Percentiles rank a stretch among this genome's conserved stretches.
Evolutionary conservation across 495 filamentous ascomycete species (phyloP).

Genomic region (Aspergillus cavernicola): DNA sequence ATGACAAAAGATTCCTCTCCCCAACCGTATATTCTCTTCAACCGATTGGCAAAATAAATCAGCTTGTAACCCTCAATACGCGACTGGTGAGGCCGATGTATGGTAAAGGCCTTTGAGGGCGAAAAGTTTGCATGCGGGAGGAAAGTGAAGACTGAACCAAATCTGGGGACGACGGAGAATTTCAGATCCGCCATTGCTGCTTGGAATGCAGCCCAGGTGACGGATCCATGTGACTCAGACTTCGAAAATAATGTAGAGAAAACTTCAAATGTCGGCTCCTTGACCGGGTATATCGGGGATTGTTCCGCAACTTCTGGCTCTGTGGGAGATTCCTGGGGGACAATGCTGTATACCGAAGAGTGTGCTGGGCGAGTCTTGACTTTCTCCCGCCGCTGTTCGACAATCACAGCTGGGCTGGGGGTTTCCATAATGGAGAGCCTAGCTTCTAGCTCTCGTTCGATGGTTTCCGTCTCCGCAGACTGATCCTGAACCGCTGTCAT

Average conservation of each 20-base stretch:
- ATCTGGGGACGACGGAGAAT: slow-evolving; percentile 6
- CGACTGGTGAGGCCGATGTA: slow-evolving; percentile 13
- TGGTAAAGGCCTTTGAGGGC: neutral
- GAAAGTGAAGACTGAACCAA: slow-evolving; percentile 13
- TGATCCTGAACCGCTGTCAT: slow-evolving; percentile 6
- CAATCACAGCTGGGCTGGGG: neutral
- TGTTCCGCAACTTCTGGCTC: neutral
- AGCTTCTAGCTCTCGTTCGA: too few relatives aligned
- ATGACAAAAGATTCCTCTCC: slow-evolving; percentile 6
- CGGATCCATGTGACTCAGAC: slow-evolving; percentile 20
- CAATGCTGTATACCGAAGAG: slow-evolving; percentile 27
- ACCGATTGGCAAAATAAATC: slow-evolving; percentile 8
- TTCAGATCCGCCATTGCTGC: slow-evolving; percentile 31
- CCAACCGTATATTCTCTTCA: slow-evolving; percentile 17
- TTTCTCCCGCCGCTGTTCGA: slow-evolving; percentile 28
- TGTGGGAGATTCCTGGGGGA: neutral
- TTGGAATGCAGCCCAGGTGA: slow-evolving; percentile 31
- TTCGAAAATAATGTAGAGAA: slow-evolving; percentile 28
- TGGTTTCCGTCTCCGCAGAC: neutral
- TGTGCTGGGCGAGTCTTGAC: slow-evolving; percentile 32
- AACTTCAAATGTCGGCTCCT: slow-evolving; percentile 20
- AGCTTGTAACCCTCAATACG: slow-evolving; percentile 11
- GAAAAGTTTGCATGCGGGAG: neutral
- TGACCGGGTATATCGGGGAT: slow-evolving; percentile 20
- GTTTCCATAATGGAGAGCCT: too few relatives aligned